Conservation (phyloP, 106 monocot species). For the Amphibolis antarctica region DNA sequence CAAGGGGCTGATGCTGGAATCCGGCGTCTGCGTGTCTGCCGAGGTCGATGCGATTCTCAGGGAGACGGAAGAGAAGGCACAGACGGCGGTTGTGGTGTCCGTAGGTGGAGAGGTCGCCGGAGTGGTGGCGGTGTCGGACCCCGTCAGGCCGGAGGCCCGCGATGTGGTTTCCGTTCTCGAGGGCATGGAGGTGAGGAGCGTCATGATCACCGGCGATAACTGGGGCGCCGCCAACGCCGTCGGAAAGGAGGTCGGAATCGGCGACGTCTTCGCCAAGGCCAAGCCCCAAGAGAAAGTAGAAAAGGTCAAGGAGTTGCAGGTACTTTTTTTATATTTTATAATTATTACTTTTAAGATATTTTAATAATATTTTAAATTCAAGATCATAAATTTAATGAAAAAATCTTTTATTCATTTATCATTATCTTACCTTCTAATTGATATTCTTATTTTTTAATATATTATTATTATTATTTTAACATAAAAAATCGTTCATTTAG, state of each 20-base stretch:
- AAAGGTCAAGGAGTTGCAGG: too few species aligned
- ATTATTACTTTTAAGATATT: too few species aligned
- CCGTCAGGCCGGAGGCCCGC: constrained; percentile 86
- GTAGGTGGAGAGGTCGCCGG: constrained; percentile 55
- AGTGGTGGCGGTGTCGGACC: constrained; percentile 67
- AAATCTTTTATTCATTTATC: too few species aligned
- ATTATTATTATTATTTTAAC: too few species aligned
- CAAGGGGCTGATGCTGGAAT: constrained; percentile 52
- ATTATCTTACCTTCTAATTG: too few species aligned
- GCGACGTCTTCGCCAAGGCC: constrained; percentile 31
- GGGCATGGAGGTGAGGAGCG: constrained; percentile 66
- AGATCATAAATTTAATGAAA: too few species aligned
- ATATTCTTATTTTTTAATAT: too few species aligned
- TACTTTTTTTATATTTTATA: too few species aligned
- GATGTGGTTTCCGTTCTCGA: constrained; percentile 77
- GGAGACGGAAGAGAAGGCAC: constrained; percentile 56
- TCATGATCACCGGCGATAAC: constrained; percentile 98
- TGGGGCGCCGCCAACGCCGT: constrained; percentile 81
- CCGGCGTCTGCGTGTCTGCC: constrained; percentile 33
- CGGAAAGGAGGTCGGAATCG: constrained; percentile 60
- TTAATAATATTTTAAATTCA: too few species aligned
- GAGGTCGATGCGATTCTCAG: constrained; percentile 64
- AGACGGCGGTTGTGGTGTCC: constrained; percentile 79
- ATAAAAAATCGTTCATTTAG: too few species aligned
- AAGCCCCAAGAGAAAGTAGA: constrained; percentile 87